Evolutionary conservation across 179 eudicot species (phyloP), one percentile per base, ranked within the genome.

Genomic region (Drosera spatulata): DNA sequence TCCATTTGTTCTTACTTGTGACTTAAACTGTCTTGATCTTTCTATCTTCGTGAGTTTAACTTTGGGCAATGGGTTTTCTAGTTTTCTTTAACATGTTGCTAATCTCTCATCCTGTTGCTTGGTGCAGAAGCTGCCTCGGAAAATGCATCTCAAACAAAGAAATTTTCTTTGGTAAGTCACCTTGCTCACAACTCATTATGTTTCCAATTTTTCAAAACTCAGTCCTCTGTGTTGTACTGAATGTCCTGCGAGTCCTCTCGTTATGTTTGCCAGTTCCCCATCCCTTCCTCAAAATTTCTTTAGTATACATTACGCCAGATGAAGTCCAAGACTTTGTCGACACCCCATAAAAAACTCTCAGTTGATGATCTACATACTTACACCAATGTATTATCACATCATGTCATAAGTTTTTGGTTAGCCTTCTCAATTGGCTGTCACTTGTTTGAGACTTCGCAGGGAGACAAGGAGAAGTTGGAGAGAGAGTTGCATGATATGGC

Each of bases 401-500:
- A 4, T 7, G 53, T 50, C 4, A 10, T 50, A 11, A 50, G 53
- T 5, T 7, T 5, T 50, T 50, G 53, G 10, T 50, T 8, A 7
- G 13, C 13, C 13, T 11, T 10, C 8, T 10, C 10, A 6, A 10
- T 50, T 7, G n/a, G 13, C 4, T 50, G 12, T 4, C 13, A 0
- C 13, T 10, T 4, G 11, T 39, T 59, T 55, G 44, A 14, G 55
- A 55, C 48, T 7, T 22, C 62, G 63, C 78, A 91, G 98, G 83
- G 88, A 72, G 98, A n/a, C n/a, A n/a, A 85, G 78, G 89, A 83
- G 78, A 88, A 69, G 74, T 76, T 88, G 59, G 96, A 91, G 74
- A 77, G 71, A 71, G 89, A 91, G 67, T 71, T 91, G 83, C 98
- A 91, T 76, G 98, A 84, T 69, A 88, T 91, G 95, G 98, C 96